A percentile compares a stretch with the other conserved stretches of the same genome.
These are phyloP conservation scores for Thymus mandschuricus DNA, from an alignment of 257 asterid species.

Conservation along the genomic window DNA sequence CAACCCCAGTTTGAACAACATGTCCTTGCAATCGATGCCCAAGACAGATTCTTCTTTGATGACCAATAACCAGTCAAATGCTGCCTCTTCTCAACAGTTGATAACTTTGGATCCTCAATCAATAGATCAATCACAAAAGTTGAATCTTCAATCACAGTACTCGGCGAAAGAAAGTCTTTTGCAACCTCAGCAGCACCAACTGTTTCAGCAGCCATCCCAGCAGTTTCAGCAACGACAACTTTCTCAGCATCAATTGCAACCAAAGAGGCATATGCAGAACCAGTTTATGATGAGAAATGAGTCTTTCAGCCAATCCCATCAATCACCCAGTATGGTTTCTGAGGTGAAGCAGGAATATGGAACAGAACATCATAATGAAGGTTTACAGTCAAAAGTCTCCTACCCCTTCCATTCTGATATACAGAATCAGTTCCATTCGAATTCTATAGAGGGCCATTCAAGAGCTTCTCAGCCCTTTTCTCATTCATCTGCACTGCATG, in stretches of 20 bases:
- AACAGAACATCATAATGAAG: conserved; percentile 53
- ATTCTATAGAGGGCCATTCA: conserved; percentile 54
- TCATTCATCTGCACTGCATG: conserved; percentile 51
- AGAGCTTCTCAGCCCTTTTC: conserved; percentile 54
- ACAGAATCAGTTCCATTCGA: conserved; percentile 62
- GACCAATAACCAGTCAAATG: conserved; percentile 52
- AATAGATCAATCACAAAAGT: conserved; percentile 55
- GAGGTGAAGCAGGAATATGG: conserved; percentile 59
- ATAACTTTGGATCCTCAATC: conserved; percentile 51
- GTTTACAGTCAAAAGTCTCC: conserved; percentile 57
- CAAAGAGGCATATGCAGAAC: conserved; percentile 59
- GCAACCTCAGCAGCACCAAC: conserved; percentile 63
- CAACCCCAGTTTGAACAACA: conserved; percentile 54
- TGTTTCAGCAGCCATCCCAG: conserved; percentile 57
- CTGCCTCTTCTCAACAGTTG: conserved; percentile 57
- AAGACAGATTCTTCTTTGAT: conserved; percentile 50
- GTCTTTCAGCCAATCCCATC: conserved; percentile 57
- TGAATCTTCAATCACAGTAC: conserved; percentile 60
- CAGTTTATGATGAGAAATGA: conserved; percentile 60
- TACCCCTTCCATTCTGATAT: conserved; percentile 62
- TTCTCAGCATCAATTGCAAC: conserved; percentile 62
- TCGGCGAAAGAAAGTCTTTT: conserved; percentile 49
- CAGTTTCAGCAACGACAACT: conserved; percentile 66
- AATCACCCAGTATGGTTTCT: conserved; percentile 52
- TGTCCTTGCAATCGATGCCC: conserved; percentile 60